phyloP scores from a whole-genome alignment of 2,329 filamentous ascomycete genomes.

The Parasarocladium wereldwijsianum region DNA sequence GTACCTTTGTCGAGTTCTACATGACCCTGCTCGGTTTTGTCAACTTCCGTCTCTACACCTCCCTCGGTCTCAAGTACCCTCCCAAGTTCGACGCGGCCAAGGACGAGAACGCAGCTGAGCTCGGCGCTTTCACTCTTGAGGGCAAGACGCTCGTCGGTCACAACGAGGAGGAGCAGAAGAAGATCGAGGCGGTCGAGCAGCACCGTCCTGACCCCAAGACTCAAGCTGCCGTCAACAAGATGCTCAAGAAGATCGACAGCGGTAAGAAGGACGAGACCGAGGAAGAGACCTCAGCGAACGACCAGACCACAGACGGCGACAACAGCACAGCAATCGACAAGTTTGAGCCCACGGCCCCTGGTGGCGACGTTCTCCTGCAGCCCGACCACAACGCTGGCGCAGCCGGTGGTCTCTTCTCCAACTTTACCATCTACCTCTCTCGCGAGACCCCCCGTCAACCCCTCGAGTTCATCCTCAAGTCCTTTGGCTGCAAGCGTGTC shows the following conservation, averaged over 20 bases:
- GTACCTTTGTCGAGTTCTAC: conserved; percentile 97
- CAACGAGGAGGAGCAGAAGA: conserved; percentile 31
- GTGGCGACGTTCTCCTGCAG: conserved; percentile 76
- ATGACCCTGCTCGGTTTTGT: conserved; percentile 90
- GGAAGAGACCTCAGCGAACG: conserved; percentile 23
- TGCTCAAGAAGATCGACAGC: conserved; percentile 51
- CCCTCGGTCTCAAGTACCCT: conserved; percentile 83
- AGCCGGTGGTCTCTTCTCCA: conserved; percentile 64
- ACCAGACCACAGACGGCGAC: conserved; percentile 28
- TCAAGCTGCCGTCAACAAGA: conserved; percentile 52
- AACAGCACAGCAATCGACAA: conserved; percentile 62
- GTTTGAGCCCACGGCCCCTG: conserved; percentile 71
- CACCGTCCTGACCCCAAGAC: conserved; percentile 45
- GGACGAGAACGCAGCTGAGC: conserved; percentile 79
- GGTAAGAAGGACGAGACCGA: conserved; percentile 22
- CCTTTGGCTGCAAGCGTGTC: conserved; percentile 90
- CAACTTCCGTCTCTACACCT: conserved; percentile 89
- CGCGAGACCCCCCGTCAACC: conserved; percentile 84
- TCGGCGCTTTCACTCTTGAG: conserved; percentile 83
- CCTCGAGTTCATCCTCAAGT: conserved; percentile 81
- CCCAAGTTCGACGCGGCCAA: conserved; percentile 81
- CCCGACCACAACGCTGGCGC: conserved; percentile 53
- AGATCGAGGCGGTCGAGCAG: conserved; percentile 29
- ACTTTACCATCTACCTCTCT: conserved; percentile 84
- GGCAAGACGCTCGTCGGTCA: conserved; percentile 46